Evolutionary conservation across 345 rosid species (phyloP), one percentile per base, ranked within the genome.

Genomic region (Euphorbia pulcherrima): DNA sequence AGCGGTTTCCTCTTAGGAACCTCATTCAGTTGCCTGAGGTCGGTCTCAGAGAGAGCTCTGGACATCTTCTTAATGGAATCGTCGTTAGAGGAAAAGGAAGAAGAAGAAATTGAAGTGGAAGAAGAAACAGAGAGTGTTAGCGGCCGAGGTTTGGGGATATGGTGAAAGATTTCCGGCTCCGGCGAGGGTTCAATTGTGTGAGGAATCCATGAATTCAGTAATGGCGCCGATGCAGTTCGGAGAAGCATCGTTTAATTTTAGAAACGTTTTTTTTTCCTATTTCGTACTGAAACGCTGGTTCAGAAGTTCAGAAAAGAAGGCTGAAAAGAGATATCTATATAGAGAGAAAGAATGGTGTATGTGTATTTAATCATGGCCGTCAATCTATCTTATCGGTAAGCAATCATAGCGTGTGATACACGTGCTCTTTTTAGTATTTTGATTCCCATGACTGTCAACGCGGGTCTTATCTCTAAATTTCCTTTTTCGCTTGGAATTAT

Each of bases 151-250:
- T 79, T 80, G 6, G 62, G 80, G 14, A 62, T 63, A 23, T 29
- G 85, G 41, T 67, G 84, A 12, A 78, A 46, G 46, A 68, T 74
- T 48, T 87, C 92, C 0, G 73, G 26, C 1, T 85, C 88, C 18
- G 84, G 78, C 17, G 80, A 77, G 20, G 77, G 53, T 17, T 88
- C 96, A 59, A 72, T 86, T 27, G 77, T 62, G 40, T 78, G 80
- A 10, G 84, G 83, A 1, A 73, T 67, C 87, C 88, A 78, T 2
- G 98, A 82, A 29, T 84, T 81, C 35, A 81, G 82, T 41, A 90
- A 2, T 21, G 98, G 97, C 20, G 92, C 84, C 46, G 98, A 90
- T 8, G 96, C 74, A 70, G 92, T 86, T 12, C 97, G 78, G 12
- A 93, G 62, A 46, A 93, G 88, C 97, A 93, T 90, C 30, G 2